Percentiles rank a stretch among this genome's conserved stretches.
Evolutionary conservation across 495 filamentous ascomycete genomes (phyloP).

Genomic region (Neurospora discreta): DNA sequence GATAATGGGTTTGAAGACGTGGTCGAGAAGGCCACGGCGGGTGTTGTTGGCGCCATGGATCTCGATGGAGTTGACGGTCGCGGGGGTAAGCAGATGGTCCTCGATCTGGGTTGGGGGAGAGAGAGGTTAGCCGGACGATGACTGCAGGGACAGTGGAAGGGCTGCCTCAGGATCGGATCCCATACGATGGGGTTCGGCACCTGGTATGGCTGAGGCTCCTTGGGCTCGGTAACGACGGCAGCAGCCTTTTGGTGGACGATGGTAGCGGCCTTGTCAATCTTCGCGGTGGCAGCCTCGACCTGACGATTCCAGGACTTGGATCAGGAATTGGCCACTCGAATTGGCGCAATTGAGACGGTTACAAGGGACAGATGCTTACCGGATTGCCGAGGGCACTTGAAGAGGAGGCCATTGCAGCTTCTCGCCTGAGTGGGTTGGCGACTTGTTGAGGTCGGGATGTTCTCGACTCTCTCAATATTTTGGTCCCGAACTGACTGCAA

Average conservation of each 20-base stretch:
- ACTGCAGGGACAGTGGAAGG: not conserved
- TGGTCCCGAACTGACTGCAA: not conserved
- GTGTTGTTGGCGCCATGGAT: constrained; percentile 71
- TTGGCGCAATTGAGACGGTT: not conserved
- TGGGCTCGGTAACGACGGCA: not conserved
- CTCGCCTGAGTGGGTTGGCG: not conserved
- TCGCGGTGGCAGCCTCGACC: not conserved
- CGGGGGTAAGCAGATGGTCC: constrained; percentile 58
- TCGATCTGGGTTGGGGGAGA: constrained; percentile 39
- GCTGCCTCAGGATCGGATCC: not conserved
- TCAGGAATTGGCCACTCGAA: not conserved
- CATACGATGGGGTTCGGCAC: not conserved
- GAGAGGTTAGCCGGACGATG: not conserved
- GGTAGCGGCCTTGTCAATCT: not conserved
- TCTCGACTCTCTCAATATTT: not conserved
- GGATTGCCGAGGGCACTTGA: constrained; percentile 7
- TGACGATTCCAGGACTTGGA: not conserved
- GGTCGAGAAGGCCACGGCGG: constrained; percentile 64
- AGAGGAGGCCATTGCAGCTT: constrained; percentile 11
- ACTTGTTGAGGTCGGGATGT: not conserved
- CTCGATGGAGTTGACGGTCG: constrained; percentile 70
- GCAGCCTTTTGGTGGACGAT: not conserved
- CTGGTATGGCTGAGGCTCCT: not conserved
- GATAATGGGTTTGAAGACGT: constrained; percentile 66
- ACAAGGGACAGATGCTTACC: constrained; percentile 6